Evolutionary conservation across 2,329 filamentous ascomycete genomes (phyloP).

Genomic region (Cladosporium sp.): DNA sequence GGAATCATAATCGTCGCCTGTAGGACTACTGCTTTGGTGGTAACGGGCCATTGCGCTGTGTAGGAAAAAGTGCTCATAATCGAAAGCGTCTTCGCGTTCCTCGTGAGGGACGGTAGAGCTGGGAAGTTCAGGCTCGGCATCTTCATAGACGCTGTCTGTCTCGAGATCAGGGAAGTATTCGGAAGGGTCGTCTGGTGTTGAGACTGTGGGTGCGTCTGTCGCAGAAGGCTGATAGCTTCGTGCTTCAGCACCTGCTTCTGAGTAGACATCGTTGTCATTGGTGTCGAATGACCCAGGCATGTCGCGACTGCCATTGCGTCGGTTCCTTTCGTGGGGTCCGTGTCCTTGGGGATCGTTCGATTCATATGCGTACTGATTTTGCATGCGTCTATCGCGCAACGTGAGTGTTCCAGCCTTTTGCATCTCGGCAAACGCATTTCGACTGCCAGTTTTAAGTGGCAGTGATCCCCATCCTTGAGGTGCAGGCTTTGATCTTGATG

Average conservation of each 20-base stretch:
- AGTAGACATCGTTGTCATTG: conserved; percentile 8
- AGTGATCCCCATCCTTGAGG: not conserved
- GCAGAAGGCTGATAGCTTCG: conserved; percentile 8
- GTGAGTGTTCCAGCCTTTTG: not conserved
- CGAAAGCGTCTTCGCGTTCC: conserved; percentile 89
- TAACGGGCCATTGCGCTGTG: conserved; percentile 86
- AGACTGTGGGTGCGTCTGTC: conserved; percentile 1
- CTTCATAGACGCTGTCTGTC: conserved; percentile 39
- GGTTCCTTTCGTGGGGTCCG: not conserved
- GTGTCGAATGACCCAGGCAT: conserved; percentile 13
- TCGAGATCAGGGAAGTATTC: conserved; percentile 18
- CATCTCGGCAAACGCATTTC: conserved; percentile 27
- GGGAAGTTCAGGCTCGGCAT: conserved; percentile 32
- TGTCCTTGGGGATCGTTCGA: not conserved
- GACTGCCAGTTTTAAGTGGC: conserved; percentile 15
- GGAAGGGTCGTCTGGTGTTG: conserved; percentile 15
- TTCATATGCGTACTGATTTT: conserved; percentile 14
- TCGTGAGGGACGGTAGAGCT: conserved; percentile 60
- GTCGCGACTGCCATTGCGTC: conserved; percentile 17
- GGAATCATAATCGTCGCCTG: conserved; percentile 40
- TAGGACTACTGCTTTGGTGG: conserved; percentile 43
- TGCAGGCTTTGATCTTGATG: not conserved
- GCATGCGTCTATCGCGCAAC: conserved; percentile 21
- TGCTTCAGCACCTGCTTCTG: not conserved
- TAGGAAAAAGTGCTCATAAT: conserved; percentile 93